A percentile compares a stretch with the other conserved stretches of the same genome.
phyloP scores from a whole-genome alignment of 129 eudicot genomes.

The Flaveria bidentis region DNA sequence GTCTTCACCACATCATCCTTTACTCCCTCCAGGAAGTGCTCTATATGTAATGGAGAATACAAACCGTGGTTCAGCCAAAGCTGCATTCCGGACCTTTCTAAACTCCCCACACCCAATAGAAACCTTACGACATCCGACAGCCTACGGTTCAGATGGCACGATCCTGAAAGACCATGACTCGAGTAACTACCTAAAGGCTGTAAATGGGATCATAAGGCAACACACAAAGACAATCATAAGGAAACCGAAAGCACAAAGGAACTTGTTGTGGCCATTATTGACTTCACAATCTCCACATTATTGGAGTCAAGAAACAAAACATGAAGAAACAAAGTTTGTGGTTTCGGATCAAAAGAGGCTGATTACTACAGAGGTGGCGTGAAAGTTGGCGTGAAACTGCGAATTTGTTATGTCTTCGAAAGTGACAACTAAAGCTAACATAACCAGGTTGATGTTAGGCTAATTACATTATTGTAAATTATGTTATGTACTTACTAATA shows the following conservation, averaged over 20 bases:
- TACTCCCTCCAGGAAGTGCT: slow-evolving; percentile 76
- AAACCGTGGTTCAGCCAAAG: slow-evolving; percentile 39
- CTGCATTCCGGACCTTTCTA: slow-evolving; percentile 58
- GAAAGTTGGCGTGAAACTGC: slow-evolving; percentile 42
- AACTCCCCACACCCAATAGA: slow-evolving; percentile 87
- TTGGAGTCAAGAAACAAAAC: slow-evolving; percentile 56
- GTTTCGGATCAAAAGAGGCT: slow-evolving; percentile 43
- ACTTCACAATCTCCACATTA: slow-evolving; percentile 70
- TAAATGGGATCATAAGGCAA: slow-evolving; percentile 65
- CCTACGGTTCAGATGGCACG: slow-evolving; percentile 86
- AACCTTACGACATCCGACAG: slow-evolving; percentile 70
- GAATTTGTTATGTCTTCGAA: slow-evolving; percentile 24
- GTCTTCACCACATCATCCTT: slow-evolving; percentile 77
- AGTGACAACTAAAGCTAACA: not conserved
- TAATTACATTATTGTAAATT: slow-evolving; percentile 33
- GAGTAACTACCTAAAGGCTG: slow-evolving; percentile 81
- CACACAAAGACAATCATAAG: slow-evolving; percentile 42
- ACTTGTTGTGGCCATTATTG: slow-evolving; percentile 65
- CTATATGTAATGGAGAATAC: slow-evolving; percentile 53
- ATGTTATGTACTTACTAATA: slow-evolving; percentile 22
- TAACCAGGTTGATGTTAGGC: slow-evolving; percentile 16
- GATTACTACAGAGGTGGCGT: slow-evolving; percentile 46
- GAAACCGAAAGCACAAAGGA: slow-evolving; percentile 47
- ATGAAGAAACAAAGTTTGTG: slow-evolving; percentile 29
- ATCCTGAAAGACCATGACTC: slow-evolving; percentile 88